Percentiles rank a stretch among this genome's conserved stretches.
These are phyloP conservation scores for Aspergillus fumigatus DNA, from an alignment of 2,329 filamentous ascomycete genomes.

Conservation along the genomic window DNA sequence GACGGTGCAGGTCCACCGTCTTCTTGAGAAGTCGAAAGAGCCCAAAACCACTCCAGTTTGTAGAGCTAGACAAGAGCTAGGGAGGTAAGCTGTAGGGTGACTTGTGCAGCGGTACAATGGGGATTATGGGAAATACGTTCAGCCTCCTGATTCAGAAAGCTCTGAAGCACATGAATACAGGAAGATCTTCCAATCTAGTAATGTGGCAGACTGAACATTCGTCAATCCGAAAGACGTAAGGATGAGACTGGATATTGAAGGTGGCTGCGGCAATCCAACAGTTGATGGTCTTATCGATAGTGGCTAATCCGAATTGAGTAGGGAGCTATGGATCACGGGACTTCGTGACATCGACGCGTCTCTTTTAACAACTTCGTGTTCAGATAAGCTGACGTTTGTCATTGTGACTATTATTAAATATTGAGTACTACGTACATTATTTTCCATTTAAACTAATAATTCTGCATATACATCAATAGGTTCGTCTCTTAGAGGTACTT, in stretches of 20 bases:
- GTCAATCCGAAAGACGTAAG: neutral
- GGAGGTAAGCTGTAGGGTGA: neutral
- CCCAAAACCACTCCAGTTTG: conserved; percentile 43
- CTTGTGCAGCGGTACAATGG: neutral
- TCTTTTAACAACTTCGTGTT: neutral
- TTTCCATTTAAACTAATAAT: neutral
- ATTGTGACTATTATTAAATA: too few species aligned
- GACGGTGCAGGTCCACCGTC: conserved; percentile 19
- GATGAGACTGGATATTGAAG: neutral
- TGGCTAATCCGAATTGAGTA: neutral
- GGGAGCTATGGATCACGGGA: conserved; percentile 19
- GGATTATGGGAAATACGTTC: neutral
- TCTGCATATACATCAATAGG: neutral
- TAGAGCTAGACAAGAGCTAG: neutral
- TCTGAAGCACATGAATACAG: neutral
- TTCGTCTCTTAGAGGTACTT: neutral
- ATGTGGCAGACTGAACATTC: neutral
- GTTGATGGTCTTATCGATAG: neutral
- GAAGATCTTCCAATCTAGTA: neutral
- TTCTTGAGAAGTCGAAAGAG: conserved; percentile 13
- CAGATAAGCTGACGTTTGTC: neutral
- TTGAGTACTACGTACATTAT: neutral
- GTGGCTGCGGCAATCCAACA: neutral
- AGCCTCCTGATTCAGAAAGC: neutral
- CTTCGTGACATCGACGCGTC: conserved; percentile 22